Evolutionary conservation across 2,329 filamentous ascomycete genomes (phyloP).

Genomic region (Diaporthe ilicicola): DNA sequence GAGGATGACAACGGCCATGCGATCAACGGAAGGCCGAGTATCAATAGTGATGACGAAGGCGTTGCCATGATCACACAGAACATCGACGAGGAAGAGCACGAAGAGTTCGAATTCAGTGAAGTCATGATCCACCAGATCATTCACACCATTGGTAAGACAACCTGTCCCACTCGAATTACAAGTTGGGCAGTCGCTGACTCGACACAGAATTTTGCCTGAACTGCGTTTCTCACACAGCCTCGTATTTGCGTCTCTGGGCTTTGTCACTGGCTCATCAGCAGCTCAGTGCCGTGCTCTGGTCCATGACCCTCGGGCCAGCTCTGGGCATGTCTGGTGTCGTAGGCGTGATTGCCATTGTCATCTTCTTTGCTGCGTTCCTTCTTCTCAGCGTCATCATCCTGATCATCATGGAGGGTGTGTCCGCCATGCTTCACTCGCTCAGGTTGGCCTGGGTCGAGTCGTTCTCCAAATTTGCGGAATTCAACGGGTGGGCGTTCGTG

Average conservation of each 20-base stretch:
- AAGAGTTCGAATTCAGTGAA: constrained; percentile 97
- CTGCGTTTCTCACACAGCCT: constrained; percentile 98
- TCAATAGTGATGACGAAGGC: constrained; percentile 77
- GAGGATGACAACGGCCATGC: constrained; percentile 74
- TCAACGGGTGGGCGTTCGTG: constrained; percentile 84
- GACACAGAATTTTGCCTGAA: constrained; percentile 92
- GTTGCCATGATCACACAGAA: constrained; percentile 90
- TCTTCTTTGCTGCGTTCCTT: constrained; percentile 91
- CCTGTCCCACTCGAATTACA: neutral
- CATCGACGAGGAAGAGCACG: constrained; percentile 81
- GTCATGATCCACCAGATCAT: constrained; percentile 99
- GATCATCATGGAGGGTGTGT: constrained; percentile 95
- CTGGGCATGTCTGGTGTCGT: constrained; percentile 71
- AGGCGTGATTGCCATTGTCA: constrained; percentile 82
- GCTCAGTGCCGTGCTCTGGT: constrained; percentile 93
- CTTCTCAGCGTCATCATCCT: constrained; percentile 74
- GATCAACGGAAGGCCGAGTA: constrained; percentile 62
- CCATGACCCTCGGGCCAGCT: constrained; percentile 87
- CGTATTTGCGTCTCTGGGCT: constrained; percentile 98
- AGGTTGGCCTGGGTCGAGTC: constrained; percentile 96
- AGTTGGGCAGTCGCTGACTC: constrained; percentile 40
- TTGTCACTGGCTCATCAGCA: constrained; percentile 97
- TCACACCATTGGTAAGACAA: constrained; percentile 87
- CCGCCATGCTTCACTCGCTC: constrained; percentile 92
- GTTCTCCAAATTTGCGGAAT: constrained; percentile 97